phyloP scores from a whole-genome alignment of 345 rosid genomes.

The Hevea brasiliensis region DNA sequence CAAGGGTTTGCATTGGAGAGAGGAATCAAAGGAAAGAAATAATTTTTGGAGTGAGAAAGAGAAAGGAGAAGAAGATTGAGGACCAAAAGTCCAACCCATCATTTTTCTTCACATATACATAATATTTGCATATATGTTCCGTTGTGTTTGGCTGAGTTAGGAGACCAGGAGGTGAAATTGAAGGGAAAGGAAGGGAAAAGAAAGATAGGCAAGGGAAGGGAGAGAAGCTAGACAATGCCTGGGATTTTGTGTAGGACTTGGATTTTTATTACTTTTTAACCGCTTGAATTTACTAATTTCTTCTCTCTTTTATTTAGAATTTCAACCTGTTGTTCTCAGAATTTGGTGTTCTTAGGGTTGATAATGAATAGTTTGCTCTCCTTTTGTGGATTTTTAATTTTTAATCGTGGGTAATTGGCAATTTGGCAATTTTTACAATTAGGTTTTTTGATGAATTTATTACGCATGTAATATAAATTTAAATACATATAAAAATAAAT shows the following conservation, averaged over 20 bases:
- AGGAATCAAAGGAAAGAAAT: neutral
- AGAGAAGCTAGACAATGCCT: neutral
- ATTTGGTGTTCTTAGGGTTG: too few species aligned
- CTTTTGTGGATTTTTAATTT: too few species aligned
- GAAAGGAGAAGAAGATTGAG: conserved; percentile 10
- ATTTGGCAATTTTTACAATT: too few species aligned
- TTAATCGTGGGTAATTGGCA: too few species aligned
- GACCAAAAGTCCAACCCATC: conserved; percentile 34
- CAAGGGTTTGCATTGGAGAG: conserved; percentile 32
- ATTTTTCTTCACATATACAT: neutral
- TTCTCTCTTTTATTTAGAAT: too few species aligned
- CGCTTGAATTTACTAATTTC: neutral
- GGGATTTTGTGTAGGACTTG: neutral
- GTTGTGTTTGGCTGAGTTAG: neutral
- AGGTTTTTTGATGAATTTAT: too few species aligned
- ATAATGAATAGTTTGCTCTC: too few species aligned
- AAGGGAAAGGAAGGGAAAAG: neutral
- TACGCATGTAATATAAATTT: too few species aligned
- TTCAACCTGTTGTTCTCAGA: too few species aligned
- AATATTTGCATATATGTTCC: neutral
- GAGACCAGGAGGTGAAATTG: neutral
- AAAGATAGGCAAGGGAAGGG: too few species aligned
- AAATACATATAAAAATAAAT: too few species aligned
- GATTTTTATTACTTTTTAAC: too few species aligned
- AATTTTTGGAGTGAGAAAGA: conserved; percentile 6